Conservation (phyloP, 2,329 filamentous ascomycete genomes). For the Geosmithia morbida region DNA sequence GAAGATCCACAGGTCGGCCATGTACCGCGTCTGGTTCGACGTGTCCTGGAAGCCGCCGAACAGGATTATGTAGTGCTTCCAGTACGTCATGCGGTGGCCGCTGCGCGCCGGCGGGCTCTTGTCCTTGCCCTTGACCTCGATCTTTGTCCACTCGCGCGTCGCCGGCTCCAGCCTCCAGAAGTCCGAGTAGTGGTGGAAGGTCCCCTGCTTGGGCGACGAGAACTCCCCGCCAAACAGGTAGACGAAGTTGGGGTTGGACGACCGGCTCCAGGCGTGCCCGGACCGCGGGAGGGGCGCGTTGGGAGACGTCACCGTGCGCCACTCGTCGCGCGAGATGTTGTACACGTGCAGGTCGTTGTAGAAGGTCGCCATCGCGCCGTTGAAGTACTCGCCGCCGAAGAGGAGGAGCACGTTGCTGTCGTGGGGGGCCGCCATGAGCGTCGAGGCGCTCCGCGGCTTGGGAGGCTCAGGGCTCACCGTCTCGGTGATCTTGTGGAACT, state of each 20-base stretch:
- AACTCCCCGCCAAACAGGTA: conserved; percentile 97
- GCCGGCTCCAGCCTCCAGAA: conserved; percentile 87
- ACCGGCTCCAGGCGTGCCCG: conserved; percentile 89
- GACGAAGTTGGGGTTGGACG: conserved; percentile 68
- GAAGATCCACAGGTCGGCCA: conserved; percentile 90
- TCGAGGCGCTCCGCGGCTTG: conserved; percentile 63
- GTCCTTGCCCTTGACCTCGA: conserved; percentile 66
- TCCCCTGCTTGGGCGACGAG: conserved; percentile 90
- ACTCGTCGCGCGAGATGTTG: conserved; percentile 74
- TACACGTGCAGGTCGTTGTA: conserved; percentile 55
- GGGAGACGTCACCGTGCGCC: conserved; percentile 78
- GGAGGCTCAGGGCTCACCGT: conserved; percentile 56
- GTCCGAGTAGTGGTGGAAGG: conserved; percentile 98
- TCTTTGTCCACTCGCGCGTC: conserved; percentile 76
- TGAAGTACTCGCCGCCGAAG: conserved; percentile 93
- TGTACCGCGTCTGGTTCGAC: conserved; percentile 83
- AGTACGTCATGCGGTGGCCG: conserved; percentile 92
- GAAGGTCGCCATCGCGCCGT: conserved; percentile 69
- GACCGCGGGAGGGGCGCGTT: conserved; percentile 84
- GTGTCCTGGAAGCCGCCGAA: conserved; percentile 98
- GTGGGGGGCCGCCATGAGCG: conserved; percentile 70
- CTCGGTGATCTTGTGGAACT: conserved; percentile 89
- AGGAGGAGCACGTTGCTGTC: conserved; percentile 80
- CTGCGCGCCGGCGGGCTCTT: conserved; percentile 73
- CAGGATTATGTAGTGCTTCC: conserved; percentile 90